Percentiles rank a stretch among this genome's conserved stretches.
These are phyloP conservation scores for Jatropha curcas DNA, from an alignment of 345 rosid species.

Conservation along the genomic window DNA sequence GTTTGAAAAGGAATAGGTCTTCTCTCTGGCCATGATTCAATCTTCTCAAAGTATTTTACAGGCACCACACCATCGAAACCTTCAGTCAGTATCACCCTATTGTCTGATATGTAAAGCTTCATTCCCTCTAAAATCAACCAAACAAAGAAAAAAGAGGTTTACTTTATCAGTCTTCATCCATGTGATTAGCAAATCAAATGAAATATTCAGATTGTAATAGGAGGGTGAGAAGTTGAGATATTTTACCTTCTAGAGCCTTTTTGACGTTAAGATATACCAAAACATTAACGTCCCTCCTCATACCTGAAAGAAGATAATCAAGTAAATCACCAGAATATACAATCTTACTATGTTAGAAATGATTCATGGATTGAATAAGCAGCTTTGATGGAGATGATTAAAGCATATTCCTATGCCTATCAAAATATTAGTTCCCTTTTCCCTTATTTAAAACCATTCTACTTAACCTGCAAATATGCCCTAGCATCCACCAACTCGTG, in stretches of 20 bases:
- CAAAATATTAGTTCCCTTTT: not conserved
- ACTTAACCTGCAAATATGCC: not conserved
- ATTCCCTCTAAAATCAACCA: slow-evolving; percentile 57
- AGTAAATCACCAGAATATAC: not conserved
- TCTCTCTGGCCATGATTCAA: slow-evolving; percentile 79
- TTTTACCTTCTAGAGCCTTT: slow-evolving; percentile 85
- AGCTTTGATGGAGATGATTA: not conserved
- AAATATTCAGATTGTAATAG: not conserved
- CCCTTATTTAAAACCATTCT: not conserved
- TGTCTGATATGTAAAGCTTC: slow-evolving; percentile 83
- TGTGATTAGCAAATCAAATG: not conserved
- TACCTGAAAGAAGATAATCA: slow-evolving; percentile 43
- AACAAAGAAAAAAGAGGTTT: not conserved
- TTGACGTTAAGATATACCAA: slow-evolving; percentile 66
- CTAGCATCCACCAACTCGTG: not conserved
- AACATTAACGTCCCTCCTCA: slow-evolving; percentile 70
- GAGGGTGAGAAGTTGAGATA: not conserved
- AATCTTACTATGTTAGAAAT: not conserved
- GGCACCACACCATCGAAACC: slow-evolving; percentile 87
- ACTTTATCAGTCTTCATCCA: no score
- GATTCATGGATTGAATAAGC: slow-evolving; percentile 1
- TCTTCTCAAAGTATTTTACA: slow-evolving; percentile 62
- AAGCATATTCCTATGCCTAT: not conserved
- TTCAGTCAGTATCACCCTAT: slow-evolving; percentile 81
- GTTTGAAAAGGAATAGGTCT: slow-evolving; percentile 40